Base-by-base conservation (phyloP, 495 filamentous ascomycete genomes). In the Immersiella caudata region DNA sequence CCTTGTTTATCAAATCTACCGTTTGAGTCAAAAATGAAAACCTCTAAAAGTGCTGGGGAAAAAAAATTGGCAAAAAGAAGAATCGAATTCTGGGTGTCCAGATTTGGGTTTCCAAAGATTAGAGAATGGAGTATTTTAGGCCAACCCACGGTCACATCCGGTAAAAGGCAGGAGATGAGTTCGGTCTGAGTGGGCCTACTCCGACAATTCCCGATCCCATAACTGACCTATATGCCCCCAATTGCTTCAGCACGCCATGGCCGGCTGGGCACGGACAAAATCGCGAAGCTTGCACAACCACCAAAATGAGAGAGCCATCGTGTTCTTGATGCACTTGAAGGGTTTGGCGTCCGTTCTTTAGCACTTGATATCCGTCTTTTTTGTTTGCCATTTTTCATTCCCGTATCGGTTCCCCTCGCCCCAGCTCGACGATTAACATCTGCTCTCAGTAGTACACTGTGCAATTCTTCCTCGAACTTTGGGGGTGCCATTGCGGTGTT, bases 151-250 rank as follows among this genome's bases (percentile, higher is more conserved):
- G 75, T 76, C 75, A 76, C 75, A 76, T 76, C 75, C 75, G 75
- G 75, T 76, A 76, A 76, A 76, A 76, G 75, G 75, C 75, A 76
- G 75, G 75, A 76, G 71, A 76, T 76, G 75, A 76, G 75, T 76
- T 72, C 75, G 75, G 68, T 72, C 66, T 76, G 75, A 75, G 75
- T 70, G 56, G 75, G 75, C 75, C 71, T 70, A 76, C 75, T 76
- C 75, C 75, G 51, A 67, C 0, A 25, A 7, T 6, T 4, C 0
- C 0, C 7, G 12, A 0, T 0, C 0, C 0, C 24, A 61, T 51
- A 24, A 20, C 1, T 46, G 1, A 18, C 69, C 59, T 70, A 76
- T 76, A 72, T 67, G 67, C 2, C 27, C n/a, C 27, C 21, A 36
- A 14, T 20, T 12, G 0, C 1, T 0, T 12, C 12, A 1, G 20